These are phyloP conservation scores for Phytophthora aleatoria DNA, from an alignment of 352 stramenopile species.

Conservation along the genomic window DNA sequence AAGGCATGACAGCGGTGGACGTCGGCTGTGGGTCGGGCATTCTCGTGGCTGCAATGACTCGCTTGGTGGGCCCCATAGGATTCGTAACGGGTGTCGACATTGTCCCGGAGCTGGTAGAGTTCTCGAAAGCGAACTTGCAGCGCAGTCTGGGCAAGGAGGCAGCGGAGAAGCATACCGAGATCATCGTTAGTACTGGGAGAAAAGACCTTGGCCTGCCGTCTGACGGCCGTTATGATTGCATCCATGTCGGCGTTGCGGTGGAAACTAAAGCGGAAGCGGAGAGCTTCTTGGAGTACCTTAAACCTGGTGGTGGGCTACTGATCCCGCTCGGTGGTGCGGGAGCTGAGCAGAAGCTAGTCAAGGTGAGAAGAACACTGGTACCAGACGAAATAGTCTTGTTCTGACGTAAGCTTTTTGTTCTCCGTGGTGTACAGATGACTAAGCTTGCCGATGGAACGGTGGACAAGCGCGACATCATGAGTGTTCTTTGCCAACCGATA, in stretches of 20 bases:
- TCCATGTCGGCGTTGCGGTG: constrained; percentile 83
- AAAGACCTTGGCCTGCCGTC: constrained; percentile 40
- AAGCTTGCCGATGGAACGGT: constrained; percentile 62
- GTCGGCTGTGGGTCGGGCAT: constrained; percentile 84
- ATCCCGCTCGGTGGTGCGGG: constrained; percentile 64
- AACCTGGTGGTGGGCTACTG: constrained; percentile 69
- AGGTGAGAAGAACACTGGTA: constrained; percentile 38
- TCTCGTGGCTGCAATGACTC: constrained; percentile 78
- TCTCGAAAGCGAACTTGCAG: constrained; percentile 69
- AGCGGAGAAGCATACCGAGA: constrained; percentile 42
- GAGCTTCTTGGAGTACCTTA: constrained; percentile 67
- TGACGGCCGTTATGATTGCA: constrained; percentile 62
- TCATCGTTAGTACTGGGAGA: constrained; percentile 54
- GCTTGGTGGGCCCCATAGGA: constrained; percentile 61
- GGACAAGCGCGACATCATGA: constrained; percentile 80
- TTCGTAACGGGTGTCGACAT: constrained; percentile 79
- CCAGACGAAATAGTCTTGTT: background rate
- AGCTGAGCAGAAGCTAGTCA: constrained; percentile 82
- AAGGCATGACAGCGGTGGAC: constrained; percentile 67
- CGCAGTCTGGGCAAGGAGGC: constrained; percentile 45
- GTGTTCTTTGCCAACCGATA: constrained; percentile 85
- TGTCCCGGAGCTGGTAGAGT: constrained; percentile 72
- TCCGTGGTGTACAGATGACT: constrained; percentile 53
- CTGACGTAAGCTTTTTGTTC: constrained; percentile 18
- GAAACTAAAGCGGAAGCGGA: constrained; percentile 78